A percentile compares a stretch with the other conserved stretches of the same genome.
These are phyloP conservation scores for Tricholoma matsutake DNA, from an alignment of 768 basidiomycete genomes.

Conservation along the genomic window DNA sequence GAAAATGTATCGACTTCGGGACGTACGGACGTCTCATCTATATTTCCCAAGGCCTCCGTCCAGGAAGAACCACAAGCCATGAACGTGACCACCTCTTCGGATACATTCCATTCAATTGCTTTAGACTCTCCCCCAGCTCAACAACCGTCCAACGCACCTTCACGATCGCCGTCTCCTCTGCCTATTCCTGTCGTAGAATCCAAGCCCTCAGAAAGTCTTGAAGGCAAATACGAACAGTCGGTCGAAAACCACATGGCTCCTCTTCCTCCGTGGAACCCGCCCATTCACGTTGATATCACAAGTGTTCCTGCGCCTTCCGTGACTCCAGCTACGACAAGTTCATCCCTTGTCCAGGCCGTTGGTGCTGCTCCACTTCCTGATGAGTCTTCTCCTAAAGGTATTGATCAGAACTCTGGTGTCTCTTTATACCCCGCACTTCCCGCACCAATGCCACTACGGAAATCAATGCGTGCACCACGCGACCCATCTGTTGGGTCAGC, in stretches of 20 bases:
- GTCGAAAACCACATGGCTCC: conserved; percentile 6
- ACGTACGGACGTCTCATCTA: neutral
- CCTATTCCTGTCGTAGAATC: neutral
- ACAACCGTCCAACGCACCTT: conserved; percentile 1
- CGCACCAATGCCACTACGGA: conserved; percentile 65
- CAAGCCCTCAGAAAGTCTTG: neutral
- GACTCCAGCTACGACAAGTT: conserved; percentile 2
- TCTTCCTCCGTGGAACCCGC: conserved; percentile 10
- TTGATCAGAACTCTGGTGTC: conserved; percentile 37
- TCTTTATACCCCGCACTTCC: conserved; percentile 62
- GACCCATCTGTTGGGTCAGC: conserved; percentile 38
- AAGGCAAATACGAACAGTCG: neutral
- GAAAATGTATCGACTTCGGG: neutral
- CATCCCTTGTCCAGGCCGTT: conserved; percentile 15
- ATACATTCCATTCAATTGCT: conserved; percentile 37
- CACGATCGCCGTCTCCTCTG: neutral
- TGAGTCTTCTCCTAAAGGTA: conserved; percentile 16
- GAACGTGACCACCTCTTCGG: conserved; percentile 27
- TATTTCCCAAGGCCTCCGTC: neutral
- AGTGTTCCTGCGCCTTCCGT: conserved; percentile 4
- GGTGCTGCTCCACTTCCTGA: conserved; percentile 36
- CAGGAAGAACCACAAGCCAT: conserved; percentile 4
- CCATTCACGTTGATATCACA: conserved; percentile 2
- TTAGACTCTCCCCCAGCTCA: conserved; percentile 32
- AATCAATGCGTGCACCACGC: conserved; percentile 53